These are phyloP conservation scores for Tetradesmus obliquus DNA, from an alignment of 139 green algal species.

Conservation along the genomic window DNA sequence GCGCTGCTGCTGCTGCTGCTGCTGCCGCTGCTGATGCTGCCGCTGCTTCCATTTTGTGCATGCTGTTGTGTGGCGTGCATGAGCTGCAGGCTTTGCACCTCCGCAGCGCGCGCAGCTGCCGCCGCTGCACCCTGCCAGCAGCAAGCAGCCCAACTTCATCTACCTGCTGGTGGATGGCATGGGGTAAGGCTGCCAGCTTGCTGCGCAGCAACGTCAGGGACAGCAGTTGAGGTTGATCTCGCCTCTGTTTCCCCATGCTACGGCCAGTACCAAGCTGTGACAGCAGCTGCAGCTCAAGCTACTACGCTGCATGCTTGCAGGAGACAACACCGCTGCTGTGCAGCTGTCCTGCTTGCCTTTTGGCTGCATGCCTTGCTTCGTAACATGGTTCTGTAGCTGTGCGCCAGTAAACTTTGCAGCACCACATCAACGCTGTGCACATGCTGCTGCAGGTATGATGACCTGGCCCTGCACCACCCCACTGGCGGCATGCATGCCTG, in stretches of 20 bases:
- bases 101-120: background rate
- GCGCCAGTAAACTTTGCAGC: background rate
- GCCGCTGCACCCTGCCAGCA: background rate
- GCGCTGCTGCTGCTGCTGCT: too few relatives aligned
- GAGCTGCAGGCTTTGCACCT: background rate
- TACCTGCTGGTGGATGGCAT: slow-evolving; percentile 24
- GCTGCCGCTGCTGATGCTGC: too few relatives aligned
- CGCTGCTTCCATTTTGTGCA: too few relatives aligned
- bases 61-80: background rate
- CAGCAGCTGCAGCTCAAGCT: background rate
- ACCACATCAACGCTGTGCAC: background rate
- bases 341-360: background rate
- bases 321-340: background rate
- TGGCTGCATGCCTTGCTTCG: too few relatives aligned
- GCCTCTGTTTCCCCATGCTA: background rate
- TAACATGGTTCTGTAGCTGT: background rate
- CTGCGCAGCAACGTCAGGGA: background rate
- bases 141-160: slow-evolving; percentile 19
- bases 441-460: slow-evolving; percentile 29
- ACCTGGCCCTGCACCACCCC: slow-evolving; percentile 5
- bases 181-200: slow-evolving; percentile 1
- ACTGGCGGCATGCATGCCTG: background rate
- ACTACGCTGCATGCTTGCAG: background rate
- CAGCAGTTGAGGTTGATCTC: background rate
- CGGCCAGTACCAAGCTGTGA: background rate